Conservation (phyloP, 305 asterid genomes). For the Andrographis paniculata region DNA sequence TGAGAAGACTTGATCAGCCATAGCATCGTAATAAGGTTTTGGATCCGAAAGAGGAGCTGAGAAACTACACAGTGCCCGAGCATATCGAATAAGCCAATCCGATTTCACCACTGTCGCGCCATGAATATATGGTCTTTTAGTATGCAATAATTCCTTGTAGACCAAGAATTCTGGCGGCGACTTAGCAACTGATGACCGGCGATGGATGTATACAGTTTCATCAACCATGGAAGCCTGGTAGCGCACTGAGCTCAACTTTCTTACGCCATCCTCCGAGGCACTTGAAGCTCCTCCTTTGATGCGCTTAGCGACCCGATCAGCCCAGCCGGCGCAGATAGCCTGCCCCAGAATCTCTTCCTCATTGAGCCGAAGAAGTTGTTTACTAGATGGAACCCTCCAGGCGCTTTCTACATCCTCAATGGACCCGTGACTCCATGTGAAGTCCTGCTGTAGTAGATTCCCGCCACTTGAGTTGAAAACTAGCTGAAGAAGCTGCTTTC, state of each 20-base stretch:
- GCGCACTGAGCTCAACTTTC: conserved; percentile 38
- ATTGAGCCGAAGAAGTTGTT: conserved; percentile 45
- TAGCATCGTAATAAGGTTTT: conserved; percentile 54
- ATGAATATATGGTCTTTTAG: conserved; percentile 72
- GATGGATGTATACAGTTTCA: conserved; percentile 65
- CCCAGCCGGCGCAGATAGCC: conserved; percentile 92
- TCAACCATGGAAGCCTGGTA: conserved; percentile 70
- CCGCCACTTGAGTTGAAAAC: conserved; percentile 40
- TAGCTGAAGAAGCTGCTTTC: conserved; percentile 74
- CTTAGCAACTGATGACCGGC: conserved; percentile 58
- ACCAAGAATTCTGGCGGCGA: conserved; percentile 76
- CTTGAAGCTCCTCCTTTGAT: conserved; percentile 36
- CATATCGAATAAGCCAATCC: conserved; percentile 64
- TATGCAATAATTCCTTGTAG: conserved; percentile 56
- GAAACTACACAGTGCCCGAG: conserved; percentile 52
- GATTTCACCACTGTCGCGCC: conserved; percentile 75
- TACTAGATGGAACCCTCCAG: conserved; percentile 53
- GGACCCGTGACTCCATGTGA: conserved; percentile 65
- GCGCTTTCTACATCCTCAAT: conserved; percentile 51
- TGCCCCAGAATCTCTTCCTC: conserved; percentile 80
- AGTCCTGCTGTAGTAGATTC: conserved; percentile 34
- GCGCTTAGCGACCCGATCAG: conserved; percentile 77
- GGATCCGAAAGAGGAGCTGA: conserved; percentile 76
- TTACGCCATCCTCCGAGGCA: conserved; percentile 39
- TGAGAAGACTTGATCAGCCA: conserved; percentile 48